Evolutionary conservation across 768 basidiomycete genomes (phyloP), one percentile per base, ranked within the genome.

Genomic region (Naganishia onofrii): DNA sequence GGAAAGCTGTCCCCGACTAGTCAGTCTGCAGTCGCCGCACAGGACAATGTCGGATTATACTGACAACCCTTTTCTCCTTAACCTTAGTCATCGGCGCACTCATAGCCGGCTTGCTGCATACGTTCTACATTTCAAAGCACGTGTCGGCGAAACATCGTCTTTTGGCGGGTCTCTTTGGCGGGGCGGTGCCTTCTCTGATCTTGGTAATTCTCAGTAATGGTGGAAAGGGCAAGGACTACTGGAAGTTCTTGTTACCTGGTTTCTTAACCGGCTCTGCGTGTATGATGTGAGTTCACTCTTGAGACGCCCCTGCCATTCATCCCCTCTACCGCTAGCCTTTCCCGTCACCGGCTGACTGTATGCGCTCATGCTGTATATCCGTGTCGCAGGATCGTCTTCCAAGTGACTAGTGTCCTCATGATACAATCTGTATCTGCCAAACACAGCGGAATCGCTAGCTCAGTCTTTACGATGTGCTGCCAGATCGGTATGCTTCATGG

Each of bases 151-250:
- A 56, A 32, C 21, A 32, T 56, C 55, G 55, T 28, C 55, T 56
- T 21, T 31, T 56, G 6, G 55, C 26, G 4, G 55, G 28, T 7
- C 12, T 56, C 10, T 21, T 32, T 7, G 28, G 26, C 55, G 31
- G 55, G 9, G 42, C 42, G 7, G 42, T 42, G 15, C 42, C 42
- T 17, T 42, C 71, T 1, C 70, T 74, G 34, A 42, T 76, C 3
- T 71, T 79, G 15, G 68, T 73, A n/a, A 69, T 77, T 55, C 74
- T 72, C 71, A 76, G 75, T 15, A 57, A 76, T 56, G 76, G 78
- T 17, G 78, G 76, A 19, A 32, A 38, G 3, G 75, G 76, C 1
- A 72, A 66, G 66, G 75, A 78, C 54, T 79, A 78, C 68, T 79
- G 78, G 78, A 71, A 64, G 36, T 76, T 55, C 71, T 15, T 69